A percentile compares a stretch with the other conserved stretches of the same genome.
These are phyloP conservation scores for Zygosaccharomyces bisporus DNA, from an alignment of 805 yeast species.

Conservation along the genomic window DNA sequence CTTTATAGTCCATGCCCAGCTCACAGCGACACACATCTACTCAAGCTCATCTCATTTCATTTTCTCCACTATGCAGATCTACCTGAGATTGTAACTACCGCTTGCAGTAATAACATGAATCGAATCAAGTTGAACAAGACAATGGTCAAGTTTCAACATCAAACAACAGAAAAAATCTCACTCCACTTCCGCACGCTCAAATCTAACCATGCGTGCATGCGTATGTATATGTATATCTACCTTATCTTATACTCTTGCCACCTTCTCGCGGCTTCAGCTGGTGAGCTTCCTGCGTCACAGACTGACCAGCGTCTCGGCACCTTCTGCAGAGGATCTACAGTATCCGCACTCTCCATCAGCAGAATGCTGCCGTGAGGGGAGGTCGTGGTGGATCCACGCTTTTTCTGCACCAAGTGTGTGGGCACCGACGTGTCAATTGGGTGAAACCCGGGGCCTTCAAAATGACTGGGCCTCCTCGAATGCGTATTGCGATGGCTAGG, in stretches of 20 bases:
- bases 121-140: not conserved
- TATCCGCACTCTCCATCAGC: constrained; percentile 5
- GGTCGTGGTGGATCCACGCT: constrained; percentile 10
- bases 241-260: constrained; percentile 13
- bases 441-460: constrained; percentile 4
- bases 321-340: constrained; percentile 12
- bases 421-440: constrained; percentile 12
- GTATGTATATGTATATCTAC: not conserved
- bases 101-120: constrained; percentile 1
- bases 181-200: not conserved
- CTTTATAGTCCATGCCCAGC: not conserved
- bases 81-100: not conserved
- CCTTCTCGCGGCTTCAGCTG: constrained; percentile 11
- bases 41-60: not conserved
- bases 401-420: constrained; percentile 10
- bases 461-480: constrained; percentile 11
- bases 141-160: not conserved
- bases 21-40: not conserved
- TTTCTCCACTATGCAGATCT: not conserved
- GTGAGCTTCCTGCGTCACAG: constrained; percentile 1
- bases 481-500: constrained; percentile 7
- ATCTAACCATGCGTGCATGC: not conserved
- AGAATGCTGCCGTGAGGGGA: constrained; percentile 7
- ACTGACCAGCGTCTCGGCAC: constrained; percentile 16
- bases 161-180: not conserved